Conservation (phyloP, 129 eudicot species). For the Ambrosia artemisiifolia region DNA sequence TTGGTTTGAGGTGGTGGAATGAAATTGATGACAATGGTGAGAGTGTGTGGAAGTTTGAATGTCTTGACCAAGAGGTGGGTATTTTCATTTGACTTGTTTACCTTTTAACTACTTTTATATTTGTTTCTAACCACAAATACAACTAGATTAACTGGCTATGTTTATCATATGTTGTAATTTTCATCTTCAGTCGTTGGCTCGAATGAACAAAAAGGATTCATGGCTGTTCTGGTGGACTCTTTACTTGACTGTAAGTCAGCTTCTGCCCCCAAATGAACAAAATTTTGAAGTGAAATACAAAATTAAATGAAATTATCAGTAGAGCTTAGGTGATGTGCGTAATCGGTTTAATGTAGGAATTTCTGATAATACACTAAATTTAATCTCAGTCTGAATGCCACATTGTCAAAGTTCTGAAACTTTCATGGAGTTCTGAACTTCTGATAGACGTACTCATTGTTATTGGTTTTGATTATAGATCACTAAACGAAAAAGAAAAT, state of each 20-base stretch:
- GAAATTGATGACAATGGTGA: slow-evolving; percentile 94
- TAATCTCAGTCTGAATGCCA: neutral
- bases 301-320: neutral
- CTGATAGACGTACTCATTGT: neutral
- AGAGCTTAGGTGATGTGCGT: neutral
- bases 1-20: slow-evolving; percentile 99
- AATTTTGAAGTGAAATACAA: neutral
- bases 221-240: slow-evolving; percentile 99
- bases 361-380: neutral
- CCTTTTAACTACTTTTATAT: neutral
- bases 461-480: slow-evolving; percentile 5
- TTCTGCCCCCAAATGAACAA: neutral
- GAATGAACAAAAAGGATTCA: slow-evolving; percentile 98
- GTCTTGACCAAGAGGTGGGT: slow-evolving; percentile 95
- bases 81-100: neutral
- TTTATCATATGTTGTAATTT: slow-evolving; percentile 4
- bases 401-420: slow-evolving; percentile 14
- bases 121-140: neutral
- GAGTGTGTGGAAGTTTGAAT: slow-evolving; percentile 95
- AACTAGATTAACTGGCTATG: neutral
- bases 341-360: neutral
- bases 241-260: slow-evolving; percentile 75
- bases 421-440: no score
- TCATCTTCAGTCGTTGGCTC: slow-evolving; percentile 67
- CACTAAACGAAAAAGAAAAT: neutral